Conservation (phyloP, 495 filamentous ascomycete genomes). For the Penicillium coffeae region DNA sequence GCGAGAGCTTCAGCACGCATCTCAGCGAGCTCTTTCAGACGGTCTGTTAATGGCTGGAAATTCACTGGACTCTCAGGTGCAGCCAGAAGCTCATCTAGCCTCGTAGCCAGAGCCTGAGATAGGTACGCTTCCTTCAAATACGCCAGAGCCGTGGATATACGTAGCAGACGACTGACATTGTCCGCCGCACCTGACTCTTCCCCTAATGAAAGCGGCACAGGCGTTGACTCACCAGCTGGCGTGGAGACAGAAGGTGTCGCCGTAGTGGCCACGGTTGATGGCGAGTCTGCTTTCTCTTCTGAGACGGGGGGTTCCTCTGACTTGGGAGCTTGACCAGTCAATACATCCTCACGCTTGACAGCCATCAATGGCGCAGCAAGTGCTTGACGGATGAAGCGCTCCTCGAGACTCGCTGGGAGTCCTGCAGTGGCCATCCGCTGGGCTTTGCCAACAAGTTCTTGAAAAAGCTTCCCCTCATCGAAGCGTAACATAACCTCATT, state of each 20-base stretch:
- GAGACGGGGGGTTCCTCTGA: conserved; percentile 24
- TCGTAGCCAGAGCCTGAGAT: conserved; percentile 44
- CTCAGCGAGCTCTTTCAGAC: conserved; percentile 59
- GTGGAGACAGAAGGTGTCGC: conserved; percentile 39
- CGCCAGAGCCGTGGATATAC: conserved; percentile 68
- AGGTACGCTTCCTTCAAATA: conserved; percentile 76
- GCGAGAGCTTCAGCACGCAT: conserved; percentile 66
- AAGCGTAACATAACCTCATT: conserved; percentile 80
- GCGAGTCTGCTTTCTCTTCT: conserved; percentile 29
- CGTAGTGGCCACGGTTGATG: conserved; percentile 34
- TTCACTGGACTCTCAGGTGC: conserved; percentile 50
- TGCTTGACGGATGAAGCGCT: conserved; percentile 72
- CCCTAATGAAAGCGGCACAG: conserved; percentile 24
- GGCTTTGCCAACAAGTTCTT: conserved; percentile 67
- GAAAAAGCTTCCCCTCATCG: conserved; percentile 63
- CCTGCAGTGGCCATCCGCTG: conserved; percentile 58
- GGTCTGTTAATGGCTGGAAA: conserved; percentile 64
- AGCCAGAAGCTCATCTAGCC: conserved; percentile 47
- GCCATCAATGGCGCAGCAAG: conserved; percentile 69
- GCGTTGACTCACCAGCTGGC: conserved; percentile 36
- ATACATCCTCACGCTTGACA: conserved; percentile 47
- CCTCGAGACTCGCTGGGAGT: conserved; percentile 78
- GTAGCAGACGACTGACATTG: conserved; percentile 58
- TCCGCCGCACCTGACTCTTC: conserved; percentile 36
- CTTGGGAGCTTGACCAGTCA: conserved; percentile 13